These are phyloP conservation scores for Prunus yedoensis DNA, from an alignment of 331 rosid genomes.

Conservation along the genomic window DNA sequence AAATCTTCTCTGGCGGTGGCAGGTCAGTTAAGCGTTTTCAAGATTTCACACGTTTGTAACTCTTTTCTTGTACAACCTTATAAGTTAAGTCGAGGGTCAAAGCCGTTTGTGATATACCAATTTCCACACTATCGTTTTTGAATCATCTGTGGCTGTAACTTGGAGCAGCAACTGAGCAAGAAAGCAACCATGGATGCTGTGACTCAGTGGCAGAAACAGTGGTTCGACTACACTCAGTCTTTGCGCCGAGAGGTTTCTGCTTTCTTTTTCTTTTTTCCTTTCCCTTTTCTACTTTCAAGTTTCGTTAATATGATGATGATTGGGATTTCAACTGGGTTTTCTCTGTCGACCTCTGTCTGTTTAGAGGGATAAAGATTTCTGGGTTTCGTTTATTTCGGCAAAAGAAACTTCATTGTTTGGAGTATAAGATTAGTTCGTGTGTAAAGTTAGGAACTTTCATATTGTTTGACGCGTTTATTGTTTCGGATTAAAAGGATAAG, in stretches of 20 bases:
- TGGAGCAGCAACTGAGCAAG: background rate
- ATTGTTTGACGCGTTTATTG: no score
- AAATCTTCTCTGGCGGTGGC: background rate
- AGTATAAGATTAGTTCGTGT: background rate
- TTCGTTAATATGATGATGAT: background rate
- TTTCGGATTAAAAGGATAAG: background rate
- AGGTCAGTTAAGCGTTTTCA: background rate
- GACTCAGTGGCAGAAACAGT: slow-evolving; percentile 48
- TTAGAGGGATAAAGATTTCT: background rate
- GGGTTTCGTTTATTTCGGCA: slow-evolving; percentile 9
- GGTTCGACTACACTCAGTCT: slow-evolving; percentile 41
- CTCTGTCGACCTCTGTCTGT: background rate
- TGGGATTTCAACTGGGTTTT: slow-evolving; percentile 4
- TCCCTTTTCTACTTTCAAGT: no score
- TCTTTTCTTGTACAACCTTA: background rate
- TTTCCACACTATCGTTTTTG: background rate
- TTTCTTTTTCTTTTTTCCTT: background rate
- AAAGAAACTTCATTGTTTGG: background rate
- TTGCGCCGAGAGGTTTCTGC: slow-evolving; percentile 52
- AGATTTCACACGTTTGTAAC: background rate
- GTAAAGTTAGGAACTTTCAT: background rate
- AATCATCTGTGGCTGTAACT: background rate
- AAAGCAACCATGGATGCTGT: slow-evolving; percentile 53
- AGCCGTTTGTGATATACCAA: background rate
- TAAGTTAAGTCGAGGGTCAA: background rate